phyloP scores from a whole-genome alignment of 176 grass and related monocot species.

The Puya raimondii region DNA sequence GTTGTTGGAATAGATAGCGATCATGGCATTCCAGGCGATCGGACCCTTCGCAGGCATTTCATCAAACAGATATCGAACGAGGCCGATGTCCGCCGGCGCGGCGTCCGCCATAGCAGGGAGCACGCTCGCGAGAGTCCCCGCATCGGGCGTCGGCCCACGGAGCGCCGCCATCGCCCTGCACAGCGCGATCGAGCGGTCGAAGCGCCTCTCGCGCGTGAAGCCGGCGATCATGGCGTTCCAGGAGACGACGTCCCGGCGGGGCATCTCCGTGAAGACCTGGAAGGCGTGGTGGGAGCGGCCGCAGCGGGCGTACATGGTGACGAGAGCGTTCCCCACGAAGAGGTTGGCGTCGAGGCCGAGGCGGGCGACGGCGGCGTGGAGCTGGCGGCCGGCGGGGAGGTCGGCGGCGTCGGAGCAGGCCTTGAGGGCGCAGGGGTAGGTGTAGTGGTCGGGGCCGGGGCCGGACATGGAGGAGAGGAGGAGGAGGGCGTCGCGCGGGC shows the following conservation, averaged over 20 bases:
- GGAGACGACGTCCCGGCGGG: conserved; percentile 45
- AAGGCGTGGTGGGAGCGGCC: conserved; percentile 32
- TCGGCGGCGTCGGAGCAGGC: conserved; percentile 34
- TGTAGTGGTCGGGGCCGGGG: conserved; percentile 54
- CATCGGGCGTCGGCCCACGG: conserved; percentile 34
- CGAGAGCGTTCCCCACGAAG: conserved; percentile 47
- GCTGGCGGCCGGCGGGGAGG: conserved; percentile 38
- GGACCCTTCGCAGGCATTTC: conserved; percentile 36
- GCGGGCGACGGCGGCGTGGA: conserved; percentile 32
- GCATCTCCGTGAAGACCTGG: conserved; percentile 52
- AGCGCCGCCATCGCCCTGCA: conserved; percentile 38
- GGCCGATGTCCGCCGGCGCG: conserved; percentile 16
- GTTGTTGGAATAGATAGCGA: conserved; percentile 59
- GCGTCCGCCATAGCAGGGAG: conserved; percentile 42
- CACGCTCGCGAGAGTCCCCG: conserved; percentile 59
- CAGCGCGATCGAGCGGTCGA: conserved; percentile 22
- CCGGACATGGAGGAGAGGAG: conserved; percentile 42
- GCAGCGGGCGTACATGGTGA: conserved; percentile 55
- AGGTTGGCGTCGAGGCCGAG: conserved; percentile 38
- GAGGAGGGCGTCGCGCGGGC: conserved; percentile 41
- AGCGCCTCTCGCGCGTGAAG: conserved; percentile 22
- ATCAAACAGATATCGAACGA: conserved; percentile 40
- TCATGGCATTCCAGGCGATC: conserved; percentile 80
- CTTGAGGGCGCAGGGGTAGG: conserved; percentile 70
- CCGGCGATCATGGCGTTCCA: conserved; percentile 81